These are phyloP conservation scores for Prunus mira DNA, from an alignment of 306 rosid genomes.

Conservation along the genomic window DNA sequence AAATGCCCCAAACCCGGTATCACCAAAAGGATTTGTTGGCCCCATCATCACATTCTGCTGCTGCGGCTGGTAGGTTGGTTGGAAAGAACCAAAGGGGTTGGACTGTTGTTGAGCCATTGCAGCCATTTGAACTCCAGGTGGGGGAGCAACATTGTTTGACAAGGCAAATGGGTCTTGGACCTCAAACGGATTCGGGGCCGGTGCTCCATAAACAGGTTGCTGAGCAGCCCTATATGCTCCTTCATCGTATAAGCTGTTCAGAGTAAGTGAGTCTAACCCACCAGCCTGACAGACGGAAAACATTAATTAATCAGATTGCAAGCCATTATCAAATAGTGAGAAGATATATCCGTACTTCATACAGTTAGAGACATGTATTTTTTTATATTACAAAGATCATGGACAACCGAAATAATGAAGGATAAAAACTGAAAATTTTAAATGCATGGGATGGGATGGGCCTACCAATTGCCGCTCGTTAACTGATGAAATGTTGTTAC, in stretches of 20 bases:
- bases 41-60: slow-evolving; percentile 67
- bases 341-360: background rate
- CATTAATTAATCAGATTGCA: background rate
- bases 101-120: slow-evolving; percentile 65
- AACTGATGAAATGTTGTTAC: slow-evolving; percentile 71
- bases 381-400: background rate
- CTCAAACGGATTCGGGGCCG: slow-evolving; percentile 94
- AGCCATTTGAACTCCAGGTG: slow-evolving; percentile 69
- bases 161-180: slow-evolving; percentile 82
- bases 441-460: slow-evolving; percentile 13
- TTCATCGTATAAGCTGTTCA: slow-evolving; percentile 81
- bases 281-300: slow-evolving; percentile 66
- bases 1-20: slow-evolving; percentile 72
- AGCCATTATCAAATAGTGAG: background rate
- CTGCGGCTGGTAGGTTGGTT: slow-evolving; percentile 51
- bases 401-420: background rate
- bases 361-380: background rate
- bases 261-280: slow-evolving; percentile 93
- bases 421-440: background rate
- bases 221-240: slow-evolving; percentile 82
- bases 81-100: slow-evolving; percentile 86
- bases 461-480: slow-evolving; percentile 95
- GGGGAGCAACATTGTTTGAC: slow-evolving; percentile 63
- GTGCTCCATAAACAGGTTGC: slow-evolving; percentile 85
- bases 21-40: slow-evolving; percentile 86